These are phyloP conservation scores for Trichothecium roseum DNA, from an alignment of 2,329 filamentous ascomycete species.

Conservation along the genomic window DNA sequence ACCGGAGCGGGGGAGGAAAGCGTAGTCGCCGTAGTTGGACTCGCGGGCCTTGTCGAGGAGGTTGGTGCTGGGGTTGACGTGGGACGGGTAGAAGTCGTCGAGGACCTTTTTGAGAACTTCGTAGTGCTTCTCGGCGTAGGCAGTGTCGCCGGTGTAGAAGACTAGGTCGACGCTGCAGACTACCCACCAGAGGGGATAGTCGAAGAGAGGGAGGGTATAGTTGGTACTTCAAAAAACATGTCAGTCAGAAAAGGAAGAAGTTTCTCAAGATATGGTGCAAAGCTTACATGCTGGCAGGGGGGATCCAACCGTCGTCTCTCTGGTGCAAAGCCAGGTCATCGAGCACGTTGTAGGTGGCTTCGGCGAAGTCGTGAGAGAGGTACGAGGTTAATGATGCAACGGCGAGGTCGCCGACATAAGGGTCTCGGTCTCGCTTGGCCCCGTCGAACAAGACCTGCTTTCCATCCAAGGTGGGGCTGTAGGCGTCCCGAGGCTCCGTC, in stretches of 20 bases:
- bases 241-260: not conserved
- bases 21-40: constrained; percentile 35
- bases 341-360: constrained; percentile 33
- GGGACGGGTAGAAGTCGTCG: constrained; percentile 33
- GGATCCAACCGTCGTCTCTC: constrained; percentile 40
- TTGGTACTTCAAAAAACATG: constrained; percentile 18
- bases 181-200: constrained; percentile 45
- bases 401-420: constrained; percentile 41
- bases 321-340: constrained; percentile 39
- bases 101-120: constrained; percentile 26
- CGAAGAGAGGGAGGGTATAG: constrained; percentile 37
- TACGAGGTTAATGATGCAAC: constrained; percentile 37
- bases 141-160: constrained; percentile 35
- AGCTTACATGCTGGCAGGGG: constrained; percentile 39
- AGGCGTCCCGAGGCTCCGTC: constrained; percentile 35
- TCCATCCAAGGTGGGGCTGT: constrained; percentile 29
- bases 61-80: constrained; percentile 25
- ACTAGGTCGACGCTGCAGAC: constrained; percentile 35
- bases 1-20: constrained; percentile 35
- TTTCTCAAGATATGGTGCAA: not conserved
- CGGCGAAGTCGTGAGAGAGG: constrained; percentile 30
- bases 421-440: constrained; percentile 40
- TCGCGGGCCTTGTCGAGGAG: constrained; percentile 11
- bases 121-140: constrained; percentile 31
- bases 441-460: constrained; percentile 39